phyloP scores from a whole-genome alignment of 75 land plant species.

The Selaginella tamariscina region DNA sequence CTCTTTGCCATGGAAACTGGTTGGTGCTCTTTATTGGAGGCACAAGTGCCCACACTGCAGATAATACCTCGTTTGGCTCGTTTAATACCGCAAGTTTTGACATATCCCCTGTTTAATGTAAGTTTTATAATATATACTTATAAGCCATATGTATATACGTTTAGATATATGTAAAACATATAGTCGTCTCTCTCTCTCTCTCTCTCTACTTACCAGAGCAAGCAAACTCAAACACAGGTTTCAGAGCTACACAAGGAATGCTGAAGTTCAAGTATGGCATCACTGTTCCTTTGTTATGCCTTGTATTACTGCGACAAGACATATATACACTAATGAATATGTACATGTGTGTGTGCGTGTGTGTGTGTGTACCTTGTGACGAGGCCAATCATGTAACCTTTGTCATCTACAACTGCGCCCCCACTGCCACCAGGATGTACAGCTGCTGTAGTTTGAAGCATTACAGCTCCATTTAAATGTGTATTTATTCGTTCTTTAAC shows the following conservation, averaged over 20 bases:
- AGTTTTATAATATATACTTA: background rate
- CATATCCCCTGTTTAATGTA: slow-evolving; percentile 17
- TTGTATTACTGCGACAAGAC: slow-evolving; percentile 54
- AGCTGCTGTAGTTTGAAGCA: slow-evolving; percentile 92
- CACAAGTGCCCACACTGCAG: slow-evolving; percentile 77
- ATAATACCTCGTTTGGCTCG: slow-evolving; percentile 47
- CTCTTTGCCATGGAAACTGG: background rate
- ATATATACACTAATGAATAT: too few relatives aligned
- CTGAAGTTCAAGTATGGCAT: slow-evolving; percentile 91
- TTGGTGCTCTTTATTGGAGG: slow-evolving; percentile 31
- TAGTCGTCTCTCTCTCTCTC: background rate
- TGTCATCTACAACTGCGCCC: slow-evolving; percentile 76
- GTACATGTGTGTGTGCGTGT: background rate
- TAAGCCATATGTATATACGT: too few relatives aligned
- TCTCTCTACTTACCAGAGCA: slow-evolving; percentile 22
- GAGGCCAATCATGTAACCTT: slow-evolving; percentile 75
- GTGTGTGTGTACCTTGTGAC: slow-evolving; percentile 58
- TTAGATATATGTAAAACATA: too few relatives aligned
- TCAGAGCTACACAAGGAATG: slow-evolving; percentile 65
- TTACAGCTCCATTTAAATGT: too few relatives aligned
- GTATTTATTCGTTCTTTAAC: slow-evolving; percentile 31
- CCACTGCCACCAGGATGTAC: slow-evolving; percentile 97
- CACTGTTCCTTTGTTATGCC: slow-evolving; percentile 67
- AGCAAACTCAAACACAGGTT: slow-evolving; percentile 50
- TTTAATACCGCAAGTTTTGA: slow-evolving; percentile 42